Base-by-base conservation (phyloP, 495 filamentous ascomycete genomes). In the Pyrenula massariospora region DNA sequence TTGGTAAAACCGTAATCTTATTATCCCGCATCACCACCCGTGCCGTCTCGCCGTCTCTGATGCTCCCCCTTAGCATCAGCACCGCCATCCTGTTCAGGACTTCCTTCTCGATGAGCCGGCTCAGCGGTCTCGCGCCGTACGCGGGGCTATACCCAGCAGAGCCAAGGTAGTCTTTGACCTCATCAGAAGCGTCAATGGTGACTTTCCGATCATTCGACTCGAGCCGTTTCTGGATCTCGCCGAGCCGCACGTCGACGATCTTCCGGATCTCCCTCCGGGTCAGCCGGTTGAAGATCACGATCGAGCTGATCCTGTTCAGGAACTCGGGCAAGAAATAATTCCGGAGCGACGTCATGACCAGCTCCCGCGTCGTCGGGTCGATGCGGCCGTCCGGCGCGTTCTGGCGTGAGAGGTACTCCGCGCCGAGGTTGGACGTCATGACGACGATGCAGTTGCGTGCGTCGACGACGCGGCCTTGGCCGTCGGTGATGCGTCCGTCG, bases 241-340 rank as follows among this genome's bases (percentile, higher is more conserved):
- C 52, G 21, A 98, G 78, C 24, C 93, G 86, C 24, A 98, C 80
- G 60, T 98, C 94, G 55, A 98, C 93, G 69, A 98, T 97, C 73
- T 80, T 87, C 63, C 93, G 84, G 65, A 98, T 98, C 72, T 98
- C 93, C 50, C 72, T 70, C 65, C 79, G 82, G 2, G 88, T 87
- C 52, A 98, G 87, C 24, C 93, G 89, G 75, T 98, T 98, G 84
- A 98, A 98, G 75, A 98, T 96, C 74, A 98, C 91, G 57, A 83
- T 87, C 61, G 84, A 90, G 69, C 80, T 88, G 79, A 98, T 96
- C 66, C 93, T 89, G 75, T 98, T 98, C 31, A 98, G 78, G 79
- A 98, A 98, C 62, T 98, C 93, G 25, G 93, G 93, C 1, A 98
- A 79, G 82, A 98, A 97, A 76, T 95, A 96, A 73, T 87, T 84